phyloP scores from a whole-genome alignment of 2,329 filamentous ascomycete genomes.

The Lachnellula occidentalis region DNA sequence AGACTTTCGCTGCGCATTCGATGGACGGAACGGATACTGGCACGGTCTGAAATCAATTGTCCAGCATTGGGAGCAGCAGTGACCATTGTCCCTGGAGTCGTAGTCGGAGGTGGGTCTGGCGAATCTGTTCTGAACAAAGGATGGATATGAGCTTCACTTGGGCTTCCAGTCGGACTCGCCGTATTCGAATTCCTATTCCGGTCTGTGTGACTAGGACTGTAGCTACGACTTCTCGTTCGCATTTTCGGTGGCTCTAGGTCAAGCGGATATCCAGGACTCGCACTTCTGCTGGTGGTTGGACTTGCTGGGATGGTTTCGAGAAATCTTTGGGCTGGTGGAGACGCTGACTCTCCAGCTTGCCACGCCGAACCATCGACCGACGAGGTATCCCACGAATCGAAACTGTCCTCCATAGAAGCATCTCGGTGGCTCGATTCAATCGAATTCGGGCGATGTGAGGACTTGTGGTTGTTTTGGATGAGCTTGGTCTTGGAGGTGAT shows the following conservation, averaged over 20 bases:
- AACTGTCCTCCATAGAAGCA: slow-evolving; percentile 48
- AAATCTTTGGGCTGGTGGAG: slow-evolving; percentile 35
- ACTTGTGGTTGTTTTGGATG: slow-evolving; percentile 39
- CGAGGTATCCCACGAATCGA: slow-evolving; percentile 72
- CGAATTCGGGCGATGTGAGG: slow-evolving; percentile 39
- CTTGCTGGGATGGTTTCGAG: slow-evolving; percentile 69
- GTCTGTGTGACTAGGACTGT: slow-evolving; percentile 24
- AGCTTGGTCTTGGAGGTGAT: slow-evolving; percentile 53
- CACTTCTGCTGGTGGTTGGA: slow-evolving; percentile 57
- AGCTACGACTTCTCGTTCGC: slow-evolving; percentile 26
- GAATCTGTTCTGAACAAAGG: slow-evolving; percentile 72
- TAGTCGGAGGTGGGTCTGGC: slow-evolving; percentile 58
- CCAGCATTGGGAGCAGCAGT: slow-evolving; percentile 64
- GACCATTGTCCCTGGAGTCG: slow-evolving; percentile 66
- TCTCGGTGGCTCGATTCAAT: slow-evolving; percentile 38
- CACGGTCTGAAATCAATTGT: slow-evolving; percentile 52
- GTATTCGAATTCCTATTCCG: slow-evolving; percentile 9
- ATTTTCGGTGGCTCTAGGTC: slow-evolving; percentile 47
- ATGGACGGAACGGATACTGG: slow-evolving; percentile 45
- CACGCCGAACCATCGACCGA: slow-evolving; percentile 57
- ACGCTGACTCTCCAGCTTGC: slow-evolving; percentile 46
- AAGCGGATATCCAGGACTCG: slow-evolving; percentile 56
- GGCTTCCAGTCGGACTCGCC: slow-evolving; percentile 32
- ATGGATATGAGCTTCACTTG: slow-evolving; percentile 64
- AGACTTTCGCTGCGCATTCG: slow-evolving; percentile 53